These are phyloP conservation scores for Oryza glumipatula DNA, from an alignment of 176 grass and related monocot genomes.

Conservation along the genomic window DNA sequence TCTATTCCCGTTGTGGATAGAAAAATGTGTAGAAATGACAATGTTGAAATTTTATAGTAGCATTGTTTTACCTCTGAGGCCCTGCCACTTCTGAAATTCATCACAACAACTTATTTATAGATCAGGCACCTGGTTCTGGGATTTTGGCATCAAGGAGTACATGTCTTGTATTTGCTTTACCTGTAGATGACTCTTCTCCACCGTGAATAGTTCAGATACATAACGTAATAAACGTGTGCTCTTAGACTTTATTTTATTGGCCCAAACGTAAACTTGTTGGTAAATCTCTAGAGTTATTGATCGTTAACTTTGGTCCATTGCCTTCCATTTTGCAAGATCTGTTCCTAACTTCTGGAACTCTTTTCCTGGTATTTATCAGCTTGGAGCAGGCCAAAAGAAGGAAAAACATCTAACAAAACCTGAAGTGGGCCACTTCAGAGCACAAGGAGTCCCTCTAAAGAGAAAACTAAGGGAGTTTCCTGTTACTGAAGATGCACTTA, in stretches of 20 bases:
- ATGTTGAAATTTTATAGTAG: background rate
- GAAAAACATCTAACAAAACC: slow-evolving; percentile 97
- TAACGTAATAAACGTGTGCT: background rate
- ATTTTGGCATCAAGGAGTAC: background rate
- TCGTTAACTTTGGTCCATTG: slow-evolving; percentile 36
- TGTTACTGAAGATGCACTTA: slow-evolving; percentile 91
- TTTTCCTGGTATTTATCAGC: slow-evolving; percentile 54
- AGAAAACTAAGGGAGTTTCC: slow-evolving; percentile 95
- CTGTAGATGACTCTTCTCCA: background rate
- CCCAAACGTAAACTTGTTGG: slow-evolving; percentile 12
- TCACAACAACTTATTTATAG: background rate
- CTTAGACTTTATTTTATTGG: slow-evolving; percentile 7
- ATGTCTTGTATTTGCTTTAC: background rate
- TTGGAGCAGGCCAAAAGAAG: slow-evolving; percentile 97
- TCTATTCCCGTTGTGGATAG: background rate
- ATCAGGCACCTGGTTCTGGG: background rate
- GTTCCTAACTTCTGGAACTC: slow-evolving; percentile 29
- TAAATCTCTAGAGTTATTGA: slow-evolving; percentile 5
- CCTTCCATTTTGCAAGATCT: slow-evolving; percentile 2
- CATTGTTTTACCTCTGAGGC: background rate
- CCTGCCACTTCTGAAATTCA: background rate
- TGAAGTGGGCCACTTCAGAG: slow-evolving; percentile 91
- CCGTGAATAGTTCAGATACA: slow-evolving; percentile 20
- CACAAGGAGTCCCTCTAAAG: slow-evolving; percentile 82
- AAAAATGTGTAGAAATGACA: background rate